Evolutionary conservation across 1,284 basidiomycete species (phyloP).

Genomic region (Fomitopsis schrenkii): DNA sequence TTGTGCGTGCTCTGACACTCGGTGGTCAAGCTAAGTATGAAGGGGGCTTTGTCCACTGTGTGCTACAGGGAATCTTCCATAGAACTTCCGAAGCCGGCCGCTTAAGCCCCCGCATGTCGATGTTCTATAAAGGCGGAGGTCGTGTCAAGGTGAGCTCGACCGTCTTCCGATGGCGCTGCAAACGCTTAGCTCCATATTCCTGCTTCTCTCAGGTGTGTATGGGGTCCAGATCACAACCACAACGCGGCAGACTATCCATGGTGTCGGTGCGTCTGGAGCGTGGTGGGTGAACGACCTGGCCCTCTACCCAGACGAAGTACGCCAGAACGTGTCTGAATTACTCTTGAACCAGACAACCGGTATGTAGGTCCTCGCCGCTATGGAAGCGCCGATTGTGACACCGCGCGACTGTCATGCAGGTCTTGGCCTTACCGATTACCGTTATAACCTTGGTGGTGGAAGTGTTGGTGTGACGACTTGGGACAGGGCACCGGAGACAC

Average conservation of each 20-base stretch:
- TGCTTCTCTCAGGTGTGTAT: background rate
- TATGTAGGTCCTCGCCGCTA: background rate
- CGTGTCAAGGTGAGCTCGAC: no score
- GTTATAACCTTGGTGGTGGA: constrained; percentile 41
- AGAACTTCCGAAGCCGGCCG: no score
- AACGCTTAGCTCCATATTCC: background rate
- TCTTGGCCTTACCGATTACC: constrained; percentile 39
- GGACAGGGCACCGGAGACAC: constrained; percentile 25
- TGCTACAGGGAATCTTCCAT: no score
- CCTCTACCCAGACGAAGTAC: constrained; percentile 34
- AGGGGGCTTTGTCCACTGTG: no score
- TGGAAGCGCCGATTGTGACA: background rate
- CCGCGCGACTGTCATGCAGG: constrained; percentile 14
- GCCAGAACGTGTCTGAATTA: constrained; percentile 35
- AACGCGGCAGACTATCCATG: constrained; percentile 24
- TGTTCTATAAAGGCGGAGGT: no score
- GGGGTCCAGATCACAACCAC: constrained; percentile 9
- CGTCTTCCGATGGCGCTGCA: background rate
- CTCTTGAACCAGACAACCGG: constrained; percentile 25
- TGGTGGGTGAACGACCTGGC: constrained; percentile 44
- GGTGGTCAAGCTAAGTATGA: no score
- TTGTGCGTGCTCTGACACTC: no score
- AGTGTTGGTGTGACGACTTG: constrained; percentile 32
- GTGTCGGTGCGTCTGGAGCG: constrained; percentile 36
- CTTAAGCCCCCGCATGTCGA: no score